Evolutionary conservation across 2,329 filamentous ascomycete genomes (phyloP).

Genomic region (Cladophialophora carrionii): DNA sequence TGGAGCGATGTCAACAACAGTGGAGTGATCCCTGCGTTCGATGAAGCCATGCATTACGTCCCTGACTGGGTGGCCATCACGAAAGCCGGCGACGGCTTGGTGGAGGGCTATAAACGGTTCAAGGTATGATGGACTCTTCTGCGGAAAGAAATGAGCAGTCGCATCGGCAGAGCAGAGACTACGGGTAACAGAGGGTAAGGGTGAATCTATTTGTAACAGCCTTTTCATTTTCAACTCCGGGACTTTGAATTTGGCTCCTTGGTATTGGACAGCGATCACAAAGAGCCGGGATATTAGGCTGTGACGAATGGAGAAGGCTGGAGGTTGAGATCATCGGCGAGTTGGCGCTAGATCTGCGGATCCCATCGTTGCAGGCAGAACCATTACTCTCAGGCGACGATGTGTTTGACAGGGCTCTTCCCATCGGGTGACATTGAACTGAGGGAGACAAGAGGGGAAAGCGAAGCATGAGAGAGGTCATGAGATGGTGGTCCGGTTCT

Average conservation of each 20-base stretch:
- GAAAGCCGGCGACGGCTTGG: slow-evolving; percentile 76
- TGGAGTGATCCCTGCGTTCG: slow-evolving; percentile 76
- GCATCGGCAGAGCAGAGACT: neutral
- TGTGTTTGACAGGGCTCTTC: too few species aligned
- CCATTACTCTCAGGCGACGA: too few species aligned
- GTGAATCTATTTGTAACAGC: neutral
- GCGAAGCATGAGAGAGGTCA: too few species aligned
- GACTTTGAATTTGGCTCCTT: neutral
- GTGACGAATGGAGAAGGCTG: too few species aligned
- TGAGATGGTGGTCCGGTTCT: too few species aligned
- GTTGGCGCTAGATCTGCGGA: too few species aligned
- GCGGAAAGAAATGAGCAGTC: neutral
- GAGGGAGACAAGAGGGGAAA: too few species aligned
- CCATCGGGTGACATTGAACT: too few species aligned
- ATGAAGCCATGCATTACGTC: slow-evolving; percentile 74
- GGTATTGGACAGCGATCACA: neutral
- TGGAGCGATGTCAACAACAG: slow-evolving; percentile 83
- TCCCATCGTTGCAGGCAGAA: too few species aligned
- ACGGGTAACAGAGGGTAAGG: neutral
- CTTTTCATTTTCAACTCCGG: neutral
- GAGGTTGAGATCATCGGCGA: too few species aligned
- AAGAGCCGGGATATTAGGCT: too few species aligned
- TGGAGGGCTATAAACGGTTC: slow-evolving; percentile 77
- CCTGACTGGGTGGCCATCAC: slow-evolving; percentile 79
- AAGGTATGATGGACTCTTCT: slow-evolving; percentile 48